Evolutionary conservation across 495 filamentous ascomycete genomes (phyloP).

Genomic region (Talaromyces wortmannii): DNA sequence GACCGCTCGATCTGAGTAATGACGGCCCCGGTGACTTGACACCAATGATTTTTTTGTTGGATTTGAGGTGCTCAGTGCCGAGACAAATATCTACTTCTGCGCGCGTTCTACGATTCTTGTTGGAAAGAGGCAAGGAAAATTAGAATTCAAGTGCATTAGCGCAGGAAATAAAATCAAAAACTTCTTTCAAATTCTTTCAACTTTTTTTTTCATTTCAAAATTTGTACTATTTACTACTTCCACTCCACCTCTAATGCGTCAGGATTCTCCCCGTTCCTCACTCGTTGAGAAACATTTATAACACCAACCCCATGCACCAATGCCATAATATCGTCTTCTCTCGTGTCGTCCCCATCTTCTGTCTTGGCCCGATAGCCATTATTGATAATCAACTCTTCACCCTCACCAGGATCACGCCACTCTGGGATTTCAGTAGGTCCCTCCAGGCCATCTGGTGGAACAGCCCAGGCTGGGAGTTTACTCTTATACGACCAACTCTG

Average conservation of each 20-base stretch:
- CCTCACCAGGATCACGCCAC: slow-evolving; percentile 27
- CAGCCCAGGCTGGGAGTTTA: slow-evolving; percentile 75
- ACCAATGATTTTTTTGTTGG: not conserved
- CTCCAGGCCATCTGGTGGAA: slow-evolving; percentile 59
- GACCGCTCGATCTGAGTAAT: not conserved
- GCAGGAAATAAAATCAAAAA: not conserved
- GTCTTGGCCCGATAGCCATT: slow-evolving; percentile 17
- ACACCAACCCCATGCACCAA: slow-evolving; percentile 11
- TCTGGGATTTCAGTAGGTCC: slow-evolving; percentile 49
- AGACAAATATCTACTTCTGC: not conserved
- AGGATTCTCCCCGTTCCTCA: slow-evolving; percentile 5
- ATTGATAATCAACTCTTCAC: slow-evolving; percentile 29
- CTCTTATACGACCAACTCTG: slow-evolving; percentile 86
- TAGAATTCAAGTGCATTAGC: not conserved
- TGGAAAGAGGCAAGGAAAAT: not conserved
- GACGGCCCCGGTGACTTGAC: not conserved
- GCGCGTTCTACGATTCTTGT: not conserved
- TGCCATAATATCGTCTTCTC: slow-evolving; percentile 5
- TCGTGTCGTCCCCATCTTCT: not conserved
- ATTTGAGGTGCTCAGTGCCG: not conserved
- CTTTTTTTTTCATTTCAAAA: not conserved
- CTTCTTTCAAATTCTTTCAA: not conserved
- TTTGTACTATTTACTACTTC: not conserved
- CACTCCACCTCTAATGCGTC: not conserved
- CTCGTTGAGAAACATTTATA: slow-evolving; percentile 7